Base-by-base conservation (phyloP, 257 asterid species). In the Pogostemon cablin region DNA sequence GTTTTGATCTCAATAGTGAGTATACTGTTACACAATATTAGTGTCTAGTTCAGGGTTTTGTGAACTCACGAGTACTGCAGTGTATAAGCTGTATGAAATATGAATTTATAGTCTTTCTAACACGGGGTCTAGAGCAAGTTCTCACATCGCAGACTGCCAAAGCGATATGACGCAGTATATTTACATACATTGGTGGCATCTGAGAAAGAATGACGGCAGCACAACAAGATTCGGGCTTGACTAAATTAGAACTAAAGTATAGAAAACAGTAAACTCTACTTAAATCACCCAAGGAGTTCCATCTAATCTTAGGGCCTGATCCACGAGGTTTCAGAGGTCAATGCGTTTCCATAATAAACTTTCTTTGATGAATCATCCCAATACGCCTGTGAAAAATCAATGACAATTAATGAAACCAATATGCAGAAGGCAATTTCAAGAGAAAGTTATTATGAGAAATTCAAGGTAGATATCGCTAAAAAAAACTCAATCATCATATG, bases 261-360 rank as follows among this genome's bases (percentile, higher is more conserved):
- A 9, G 43, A 32, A 50, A 37, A 55, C 25, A 7, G 41, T 42
- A 12, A 41, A n/a, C 25, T 25, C 32, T 25, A 25, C 55, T 49
- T 8, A 5, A 9, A 15, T 10, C 59, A 3, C 53, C 5, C 4
- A 61, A 9, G 7, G 52, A 52, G 43, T 4, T 54, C 44, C 43
- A 5, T 7, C 74, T 74, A 81, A 5, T 50, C 72, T 1, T 76
- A 65, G 6, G 98, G 98, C 79, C 82, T 86, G 76, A 46, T 79
- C 98, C 96, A 93, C 66, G 93, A 75, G 17, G 98, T 93, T 80
- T 83, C 90, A 7, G 96, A 88, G 59, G 98, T 90, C 69, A n/a
- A 15, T 1, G 77, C 50, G 54, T 90, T 86, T 67, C 93, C 98
- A 52, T 93, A 90, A 46, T 88, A 90, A 64, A 83, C 86, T 75